Percentiles rank a stretch among this genome's conserved stretches.
phyloP scores from a whole-genome alignment of 257 asterid species.

The Capsicum chinense region DNA sequence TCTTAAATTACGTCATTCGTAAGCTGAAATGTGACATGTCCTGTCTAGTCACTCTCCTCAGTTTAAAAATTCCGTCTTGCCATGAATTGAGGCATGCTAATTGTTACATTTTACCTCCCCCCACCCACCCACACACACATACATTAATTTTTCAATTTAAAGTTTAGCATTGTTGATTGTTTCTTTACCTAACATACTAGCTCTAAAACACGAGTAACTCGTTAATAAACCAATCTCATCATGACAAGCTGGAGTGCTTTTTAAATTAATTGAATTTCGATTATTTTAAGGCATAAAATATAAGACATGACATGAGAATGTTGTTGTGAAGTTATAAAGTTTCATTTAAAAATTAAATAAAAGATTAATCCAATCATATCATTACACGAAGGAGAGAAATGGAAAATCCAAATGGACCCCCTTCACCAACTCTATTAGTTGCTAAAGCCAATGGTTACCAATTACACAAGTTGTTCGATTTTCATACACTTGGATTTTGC shows the following conservation, averaged over 20 bases:
- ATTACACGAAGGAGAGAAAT: neutral
- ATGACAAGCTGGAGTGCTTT: neutral
- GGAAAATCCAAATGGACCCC: slow-evolving; percentile 23
- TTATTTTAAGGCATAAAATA: slow-evolving; percentile 5
- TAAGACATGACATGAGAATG: slow-evolving; percentile 24
- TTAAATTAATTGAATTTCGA: neutral
- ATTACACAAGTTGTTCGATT: neutral
- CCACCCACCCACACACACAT: no score
- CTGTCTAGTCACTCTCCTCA: no score
- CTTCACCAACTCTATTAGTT: neutral
- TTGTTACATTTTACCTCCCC: neutral
- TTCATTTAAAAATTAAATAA: neutral
- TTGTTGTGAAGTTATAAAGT: slow-evolving; percentile 11
- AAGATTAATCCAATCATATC: slow-evolving; percentile 2
- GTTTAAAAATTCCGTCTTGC: neutral
- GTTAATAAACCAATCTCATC: neutral
- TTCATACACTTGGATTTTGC: neutral
- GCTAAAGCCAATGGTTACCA: slow-evolving; percentile 3
- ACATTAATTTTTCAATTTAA: neutral
- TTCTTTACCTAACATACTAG: slow-evolving; percentile 24
- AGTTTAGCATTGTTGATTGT: neutral
- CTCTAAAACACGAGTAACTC: slow-evolving; percentile 24
- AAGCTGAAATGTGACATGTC: no score
- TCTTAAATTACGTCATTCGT: no score
- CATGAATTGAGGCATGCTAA: neutral